These are phyloP conservation scores for Echium plantagineum DNA, from an alignment of 257 asterid species.

Conservation along the genomic window DNA sequence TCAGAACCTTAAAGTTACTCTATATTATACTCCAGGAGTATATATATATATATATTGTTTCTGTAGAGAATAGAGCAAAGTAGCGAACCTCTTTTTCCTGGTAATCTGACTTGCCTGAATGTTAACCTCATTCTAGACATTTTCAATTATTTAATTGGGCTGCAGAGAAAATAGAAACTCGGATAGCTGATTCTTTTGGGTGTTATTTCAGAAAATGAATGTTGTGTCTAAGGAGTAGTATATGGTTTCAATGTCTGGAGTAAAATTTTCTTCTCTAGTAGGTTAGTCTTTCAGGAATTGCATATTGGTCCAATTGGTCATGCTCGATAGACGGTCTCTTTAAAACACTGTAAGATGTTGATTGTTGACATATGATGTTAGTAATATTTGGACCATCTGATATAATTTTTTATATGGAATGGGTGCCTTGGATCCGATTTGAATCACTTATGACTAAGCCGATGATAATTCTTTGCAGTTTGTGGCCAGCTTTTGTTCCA, in stretches of 20 bases:
- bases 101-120: no score
- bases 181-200: not conserved
- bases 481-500: conserved; percentile 99
- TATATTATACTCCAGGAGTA: no score
- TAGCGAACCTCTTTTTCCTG: no score
- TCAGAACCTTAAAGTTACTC: no score
- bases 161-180: not conserved
- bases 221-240: not conserved
- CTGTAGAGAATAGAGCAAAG: not conserved
- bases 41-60: not conserved
- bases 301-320: not conserved
- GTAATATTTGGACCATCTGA: not conserved
- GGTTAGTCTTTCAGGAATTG: not conserved
- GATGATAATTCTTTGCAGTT: conserved; percentile 40
- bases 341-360: not conserved
- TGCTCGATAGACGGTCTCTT: not conserved
- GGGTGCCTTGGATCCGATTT: not conserved
- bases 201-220: not conserved
- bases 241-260: not conserved
- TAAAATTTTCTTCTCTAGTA: not conserved
- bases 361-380: not conserved
- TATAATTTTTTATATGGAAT: not conserved
- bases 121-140: not conserved
- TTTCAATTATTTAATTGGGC: not conserved
- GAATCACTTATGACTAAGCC: not conserved